Percentiles rank a stretch among this genome's conserved stretches.
These are phyloP conservation scores for Massarina eburnea DNA, from an alignment of 2,329 filamentous ascomycete species.

Conservation along the genomic window DNA sequence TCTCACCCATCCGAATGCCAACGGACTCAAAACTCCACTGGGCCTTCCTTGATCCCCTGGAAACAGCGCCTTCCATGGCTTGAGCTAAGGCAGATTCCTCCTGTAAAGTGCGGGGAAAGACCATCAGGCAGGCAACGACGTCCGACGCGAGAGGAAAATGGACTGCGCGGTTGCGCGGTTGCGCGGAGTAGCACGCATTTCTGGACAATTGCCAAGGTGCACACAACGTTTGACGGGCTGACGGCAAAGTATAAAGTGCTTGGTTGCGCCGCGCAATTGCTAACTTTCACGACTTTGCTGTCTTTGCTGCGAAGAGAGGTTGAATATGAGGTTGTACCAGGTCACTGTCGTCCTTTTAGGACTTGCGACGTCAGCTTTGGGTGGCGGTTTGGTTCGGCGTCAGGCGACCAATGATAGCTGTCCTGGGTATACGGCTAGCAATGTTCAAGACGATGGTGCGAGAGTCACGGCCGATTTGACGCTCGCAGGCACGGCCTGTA, in stretches of 20 bases:
- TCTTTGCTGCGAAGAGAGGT: constrained; percentile 2
- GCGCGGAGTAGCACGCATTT: no score
- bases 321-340: constrained; percentile 26
- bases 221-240: no score
- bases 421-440: constrained; percentile 67
- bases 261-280: neutral
- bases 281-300: neutral
- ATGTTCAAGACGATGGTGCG: constrained; percentile 54
- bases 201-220: neutral
- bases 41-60: neutral
- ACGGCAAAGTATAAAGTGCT: neutral
- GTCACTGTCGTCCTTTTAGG: constrained; percentile 22
- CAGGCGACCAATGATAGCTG: constrained; percentile 47
- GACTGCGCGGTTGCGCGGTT: neutral
- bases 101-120: neutral
- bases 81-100: neutral
- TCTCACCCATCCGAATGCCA: neutral
- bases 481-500: constrained; percentile 67
- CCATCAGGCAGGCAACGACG: neutral
- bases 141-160: no score
- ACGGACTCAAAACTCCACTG: neutral
- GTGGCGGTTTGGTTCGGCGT: constrained; percentile 16
- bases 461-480: constrained; percentile 68
- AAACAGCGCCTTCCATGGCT: neutral
- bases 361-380: constrained; percentile 21